Percentiles rank a stretch among this genome's conserved stretches.
These are phyloP conservation scores for Aspergillus alliaceus DNA, from an alignment of 2,329 filamentous ascomycete species.

Conservation along the genomic window DNA sequence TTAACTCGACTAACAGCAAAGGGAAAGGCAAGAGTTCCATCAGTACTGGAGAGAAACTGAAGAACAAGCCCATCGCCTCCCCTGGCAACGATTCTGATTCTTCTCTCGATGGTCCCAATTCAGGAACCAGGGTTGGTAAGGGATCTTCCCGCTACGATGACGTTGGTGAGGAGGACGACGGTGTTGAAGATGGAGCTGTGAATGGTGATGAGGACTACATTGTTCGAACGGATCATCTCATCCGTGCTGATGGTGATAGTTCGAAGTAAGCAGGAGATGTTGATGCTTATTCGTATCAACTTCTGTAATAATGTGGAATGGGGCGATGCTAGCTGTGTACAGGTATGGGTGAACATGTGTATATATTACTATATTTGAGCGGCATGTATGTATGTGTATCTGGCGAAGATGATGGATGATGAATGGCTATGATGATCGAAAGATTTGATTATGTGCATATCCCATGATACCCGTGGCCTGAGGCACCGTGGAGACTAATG, in stretches of 20 bases:
- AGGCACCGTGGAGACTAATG: background rate
- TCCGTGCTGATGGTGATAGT: slow-evolving; percentile 10
- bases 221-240: slow-evolving; percentile 39
- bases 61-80: slow-evolving; percentile 36
- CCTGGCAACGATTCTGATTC: slow-evolving; percentile 35
- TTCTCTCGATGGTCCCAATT: slow-evolving; percentile 24
- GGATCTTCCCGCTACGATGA: slow-evolving; percentile 12
- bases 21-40: slow-evolving; percentile 21
- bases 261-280: slow-evolving; percentile 6
- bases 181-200: slow-evolving; percentile 19
- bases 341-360: background rate
- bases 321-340: background rate
- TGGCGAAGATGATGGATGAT: background rate
- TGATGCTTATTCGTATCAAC: background rate
- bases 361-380: slow-evolving; percentile 1
- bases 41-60: slow-evolving; percentile 14
- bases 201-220: slow-evolving; percentile 41
- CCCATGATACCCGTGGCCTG: background rate
- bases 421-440: background rate
- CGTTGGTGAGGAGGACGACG: slow-evolving; percentile 27
- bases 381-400: background rate
- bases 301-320: background rate
- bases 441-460: background rate
- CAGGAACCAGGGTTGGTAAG: background rate
- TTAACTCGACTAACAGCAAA: slow-evolving; percentile 31